phyloP scores from a whole-genome alignment of 345 rosid genomes.

The Abelmoschus esculentus region DNA sequence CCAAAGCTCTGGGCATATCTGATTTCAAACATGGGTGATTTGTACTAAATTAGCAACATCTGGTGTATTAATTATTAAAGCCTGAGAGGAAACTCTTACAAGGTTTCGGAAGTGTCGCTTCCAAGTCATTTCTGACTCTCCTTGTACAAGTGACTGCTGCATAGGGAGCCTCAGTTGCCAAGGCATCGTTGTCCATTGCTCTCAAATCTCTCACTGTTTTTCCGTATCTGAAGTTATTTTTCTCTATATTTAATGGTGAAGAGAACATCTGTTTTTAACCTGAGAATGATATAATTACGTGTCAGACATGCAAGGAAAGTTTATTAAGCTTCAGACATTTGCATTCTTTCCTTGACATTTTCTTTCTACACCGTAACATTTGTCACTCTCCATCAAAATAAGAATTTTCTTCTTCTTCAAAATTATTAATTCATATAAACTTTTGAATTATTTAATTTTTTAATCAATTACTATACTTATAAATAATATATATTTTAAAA shows the following conservation, averaged over 20 bases:
- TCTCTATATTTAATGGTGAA: not conserved
- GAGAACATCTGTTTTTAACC: not conserved
- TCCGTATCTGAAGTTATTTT: not conserved
- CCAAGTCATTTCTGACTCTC: slow-evolving; percentile 52
- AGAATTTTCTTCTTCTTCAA: not conserved
- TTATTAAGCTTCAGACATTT: not conserved
- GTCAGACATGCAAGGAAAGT: slow-evolving; percentile 4
- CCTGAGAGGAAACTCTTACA: slow-evolving; percentile 33
- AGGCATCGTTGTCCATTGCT: slow-evolving; percentile 32
- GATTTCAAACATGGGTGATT: not conserved
- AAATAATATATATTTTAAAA: no score
- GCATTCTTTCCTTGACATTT: not conserved
- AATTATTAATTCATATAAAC: no score
- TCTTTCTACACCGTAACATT: not conserved
- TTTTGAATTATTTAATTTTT: no score
- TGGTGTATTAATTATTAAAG: no score
- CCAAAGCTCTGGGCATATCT: slow-evolving; percentile 76
- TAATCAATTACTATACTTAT: no score
- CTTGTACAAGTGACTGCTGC: slow-evolving; percentile 72
- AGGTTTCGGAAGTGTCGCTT: slow-evolving; percentile 58
- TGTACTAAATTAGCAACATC: no score
- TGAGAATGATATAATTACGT: not conserved
- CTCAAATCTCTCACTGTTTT: not conserved
- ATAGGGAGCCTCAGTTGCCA: slow-evolving; percentile 56
- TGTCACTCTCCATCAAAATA: not conserved